Evolutionary conservation across 1,139 yeast species (phyloP).

Genomic region (Hemisphaericaspora xylofermentans): DNA sequence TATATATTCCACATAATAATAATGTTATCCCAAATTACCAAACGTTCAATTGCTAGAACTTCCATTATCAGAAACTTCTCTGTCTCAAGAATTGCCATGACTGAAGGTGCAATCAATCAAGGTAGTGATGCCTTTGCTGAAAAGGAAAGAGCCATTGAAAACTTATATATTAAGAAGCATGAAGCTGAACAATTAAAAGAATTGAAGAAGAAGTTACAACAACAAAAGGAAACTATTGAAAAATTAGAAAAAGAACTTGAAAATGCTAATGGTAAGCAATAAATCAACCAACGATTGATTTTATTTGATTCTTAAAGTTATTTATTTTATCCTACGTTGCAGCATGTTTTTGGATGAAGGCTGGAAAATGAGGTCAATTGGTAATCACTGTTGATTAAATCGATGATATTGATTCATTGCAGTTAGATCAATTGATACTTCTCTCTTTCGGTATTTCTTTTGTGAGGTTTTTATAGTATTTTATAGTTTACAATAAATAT

Average conservation of each 20-base stretch:
- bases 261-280: slow-evolving; percentile 31
- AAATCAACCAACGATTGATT: no score
- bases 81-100: slow-evolving; percentile 31
- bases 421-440: background rate
- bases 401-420: background rate
- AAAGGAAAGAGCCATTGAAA: slow-evolving; percentile 48
- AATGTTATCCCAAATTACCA: slow-evolving; percentile 39
- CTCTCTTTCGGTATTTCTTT: no score
- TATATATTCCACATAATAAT: slow-evolving; percentile 2
- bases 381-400: background rate
- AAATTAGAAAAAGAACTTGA: slow-evolving; percentile 44
- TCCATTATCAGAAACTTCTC: slow-evolving; percentile 40
- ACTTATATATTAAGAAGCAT: slow-evolving; percentile 44
- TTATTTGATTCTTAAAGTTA: background rate
- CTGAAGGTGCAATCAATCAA: slow-evolving; percentile 27
- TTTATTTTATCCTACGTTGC: background rate
- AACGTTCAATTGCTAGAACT: slow-evolving; percentile 22
- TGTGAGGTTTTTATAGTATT: no score
- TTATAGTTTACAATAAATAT: no score
- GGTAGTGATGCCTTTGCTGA: slow-evolving; percentile 38
- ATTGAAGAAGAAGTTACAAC: slow-evolving; percentile 45
- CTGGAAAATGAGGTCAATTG: no score
- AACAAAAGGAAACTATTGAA: slow-evolving; percentile 45
- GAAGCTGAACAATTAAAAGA: slow-evolving; percentile 50
- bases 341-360: no score